Conservation (phyloP, 805 yeast species). For the Kodamaea hsintzibuensis region DNA sequence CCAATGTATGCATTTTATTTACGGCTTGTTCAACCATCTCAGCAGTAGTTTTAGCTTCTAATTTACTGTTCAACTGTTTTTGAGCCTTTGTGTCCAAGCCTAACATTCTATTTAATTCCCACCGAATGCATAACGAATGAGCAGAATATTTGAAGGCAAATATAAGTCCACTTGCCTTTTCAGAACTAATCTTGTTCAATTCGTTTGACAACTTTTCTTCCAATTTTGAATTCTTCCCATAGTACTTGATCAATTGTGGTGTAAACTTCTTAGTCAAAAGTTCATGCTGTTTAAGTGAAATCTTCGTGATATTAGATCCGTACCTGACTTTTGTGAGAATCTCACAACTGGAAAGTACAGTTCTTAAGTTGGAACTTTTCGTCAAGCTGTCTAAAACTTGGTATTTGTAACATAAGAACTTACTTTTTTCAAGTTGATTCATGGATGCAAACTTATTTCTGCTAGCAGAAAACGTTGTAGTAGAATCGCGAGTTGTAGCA, state of each 20-base stretch:
- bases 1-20: no score
- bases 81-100: background rate
- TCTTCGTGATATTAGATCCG: background rate
- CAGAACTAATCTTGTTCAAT: constrained; percentile 12
- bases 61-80: background rate
- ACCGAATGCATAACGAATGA: constrained; percentile 25
- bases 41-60: background rate
- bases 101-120: constrained; percentile 28
- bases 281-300: constrained; percentile 18
- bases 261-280: constrained; percentile 13
- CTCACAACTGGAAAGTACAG: background rate
- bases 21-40: no score
- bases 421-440: background rate
- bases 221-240: constrained; percentile 8
- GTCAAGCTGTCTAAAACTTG: background rate
- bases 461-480: background rate
- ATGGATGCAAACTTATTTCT: background rate
- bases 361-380: background rate
- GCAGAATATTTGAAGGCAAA: constrained; percentile 32
- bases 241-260: constrained; percentile 10
- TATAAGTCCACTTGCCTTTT: constrained; percentile 24
- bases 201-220: constrained; percentile 11
- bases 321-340: background rate
- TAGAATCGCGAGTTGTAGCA: no score
- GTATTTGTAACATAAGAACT: background rate